These are phyloP conservation scores for Leccinum variicolor DNA, from an alignment of 768 basidiomycete species.

Conservation along the genomic window DNA sequence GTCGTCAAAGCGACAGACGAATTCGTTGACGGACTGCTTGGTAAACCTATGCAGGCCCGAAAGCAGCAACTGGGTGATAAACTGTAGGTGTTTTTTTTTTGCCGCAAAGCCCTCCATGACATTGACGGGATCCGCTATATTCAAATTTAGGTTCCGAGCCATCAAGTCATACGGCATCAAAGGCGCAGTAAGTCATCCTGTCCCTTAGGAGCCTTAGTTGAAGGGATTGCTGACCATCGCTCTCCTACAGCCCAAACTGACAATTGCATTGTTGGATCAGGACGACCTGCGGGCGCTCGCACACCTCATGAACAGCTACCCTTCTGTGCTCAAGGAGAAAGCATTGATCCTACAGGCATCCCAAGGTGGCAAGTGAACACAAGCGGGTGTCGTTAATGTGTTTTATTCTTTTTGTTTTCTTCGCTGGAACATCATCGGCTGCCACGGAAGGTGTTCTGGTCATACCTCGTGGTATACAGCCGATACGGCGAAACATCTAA, in stretches of 20 bases:
- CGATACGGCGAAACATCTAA: background rate
- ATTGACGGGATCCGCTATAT: conserved; percentile 13
- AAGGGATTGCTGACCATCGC: background rate
- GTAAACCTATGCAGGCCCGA: conserved; percentile 54
- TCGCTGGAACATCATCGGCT: background rate
- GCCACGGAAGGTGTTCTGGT: background rate
- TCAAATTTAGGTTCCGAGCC: conserved; percentile 44
- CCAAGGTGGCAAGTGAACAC: conserved; percentile 25
- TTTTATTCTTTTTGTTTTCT: background rate
- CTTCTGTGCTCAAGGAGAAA: conserved; percentile 79
- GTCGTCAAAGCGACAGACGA: conserved; percentile 68
- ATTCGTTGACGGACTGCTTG: conserved; percentile 62
- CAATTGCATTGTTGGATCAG: conserved; percentile 76
- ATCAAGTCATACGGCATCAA: conserved; percentile 82
- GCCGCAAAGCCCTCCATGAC: conserved; percentile 9
- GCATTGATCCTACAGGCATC: conserved; percentile 34
- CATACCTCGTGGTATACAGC: background rate
- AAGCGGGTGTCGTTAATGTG: background rate
- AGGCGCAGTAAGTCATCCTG: conserved; percentile 52
- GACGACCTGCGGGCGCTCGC: conserved; percentile 83
- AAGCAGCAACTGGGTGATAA: conserved; percentile 84
- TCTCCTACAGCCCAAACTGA: conserved; percentile 66
- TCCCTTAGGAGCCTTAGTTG: background rate
- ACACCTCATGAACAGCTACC: conserved; percentile 86
- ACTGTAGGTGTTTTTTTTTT: conserved; percentile 42